Evolutionary conservation across 176 grass and related monocot species (phyloP).

Genomic region (Otatea glauca): DNA sequence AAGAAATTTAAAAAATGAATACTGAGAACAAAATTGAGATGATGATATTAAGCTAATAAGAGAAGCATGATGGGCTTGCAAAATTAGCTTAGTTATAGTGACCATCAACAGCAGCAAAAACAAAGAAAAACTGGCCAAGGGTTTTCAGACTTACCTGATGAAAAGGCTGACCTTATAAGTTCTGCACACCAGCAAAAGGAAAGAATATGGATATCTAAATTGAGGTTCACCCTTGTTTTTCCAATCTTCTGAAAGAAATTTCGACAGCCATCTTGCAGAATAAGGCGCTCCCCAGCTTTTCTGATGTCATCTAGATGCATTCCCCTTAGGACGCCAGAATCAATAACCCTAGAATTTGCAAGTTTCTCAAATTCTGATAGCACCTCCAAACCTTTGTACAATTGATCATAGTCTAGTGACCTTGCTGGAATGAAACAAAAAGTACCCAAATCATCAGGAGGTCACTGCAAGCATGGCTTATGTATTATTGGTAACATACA

Average conservation of each 20-base stretch:
- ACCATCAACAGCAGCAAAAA: constrained; percentile 18
- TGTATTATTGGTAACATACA: constrained; percentile 34
- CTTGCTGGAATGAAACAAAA: constrained; percentile 59
- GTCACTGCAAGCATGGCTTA: constrained; percentile 18
- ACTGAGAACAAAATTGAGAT: constrained; percentile 4
- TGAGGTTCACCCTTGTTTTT: constrained; percentile 56
- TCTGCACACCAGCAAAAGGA: constrained; percentile 97
- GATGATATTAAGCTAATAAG: background rate
- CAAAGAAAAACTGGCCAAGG: background rate
- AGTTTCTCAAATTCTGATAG: constrained; percentile 86
- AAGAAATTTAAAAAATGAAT: background rate
- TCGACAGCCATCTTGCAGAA: constrained; percentile 87
- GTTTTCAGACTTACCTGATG: constrained; percentile 65
- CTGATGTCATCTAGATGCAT: constrained; percentile 91
- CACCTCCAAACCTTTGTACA: constrained; percentile 69
- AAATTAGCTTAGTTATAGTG: background rate
- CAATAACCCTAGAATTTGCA: constrained; percentile 86
- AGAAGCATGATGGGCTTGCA: constrained; percentile 9
- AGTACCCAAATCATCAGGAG: constrained; percentile 2
- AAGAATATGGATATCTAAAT: constrained; percentile 89
- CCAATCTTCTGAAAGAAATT: constrained; percentile 86
- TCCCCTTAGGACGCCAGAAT: constrained; percentile 84
- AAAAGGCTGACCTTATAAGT: constrained; percentile 90
- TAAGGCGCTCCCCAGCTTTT: constrained; percentile 82
- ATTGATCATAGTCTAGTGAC: constrained; percentile 68